Conservation (phyloP, 805 yeast genomes). For the Candida tammaniensis region DNA sequence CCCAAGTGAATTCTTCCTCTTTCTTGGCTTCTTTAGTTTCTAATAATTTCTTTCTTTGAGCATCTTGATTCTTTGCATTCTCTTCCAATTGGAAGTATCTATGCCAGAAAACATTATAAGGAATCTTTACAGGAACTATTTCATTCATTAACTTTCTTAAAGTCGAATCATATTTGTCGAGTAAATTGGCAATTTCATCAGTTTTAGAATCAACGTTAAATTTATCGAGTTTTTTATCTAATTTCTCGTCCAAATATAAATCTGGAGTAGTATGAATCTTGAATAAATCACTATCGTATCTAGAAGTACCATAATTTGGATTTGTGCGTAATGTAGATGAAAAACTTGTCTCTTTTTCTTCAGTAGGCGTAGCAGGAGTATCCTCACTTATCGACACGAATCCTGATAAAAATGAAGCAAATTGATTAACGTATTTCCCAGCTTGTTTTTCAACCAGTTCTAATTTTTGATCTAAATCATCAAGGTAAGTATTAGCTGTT, state of each 20-base stretch:
- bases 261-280: constrained; percentile 36
- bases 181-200: constrained; percentile 45
- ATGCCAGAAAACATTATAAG: constrained; percentile 70
- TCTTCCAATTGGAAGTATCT: constrained; percentile 57
- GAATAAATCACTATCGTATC: constrained; percentile 38
- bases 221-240: constrained; percentile 14
- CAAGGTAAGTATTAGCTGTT: constrained; percentile 56
- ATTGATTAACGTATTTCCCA: constrained; percentile 52
- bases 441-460: constrained; percentile 74
- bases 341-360: constrained; percentile 19
- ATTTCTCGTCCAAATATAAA: constrained; percentile 15
- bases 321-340: constrained; percentile 14
- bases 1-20: constrained; percentile 47
- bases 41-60: constrained; percentile 61
- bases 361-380: constrained; percentile 4
- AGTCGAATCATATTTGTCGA: constrained; percentile 45
- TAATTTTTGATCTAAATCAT: constrained; percentile 65
- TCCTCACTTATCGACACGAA: constrained; percentile 27
- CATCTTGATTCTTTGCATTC: constrained; percentile 59
- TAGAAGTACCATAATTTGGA: constrained; percentile 33
- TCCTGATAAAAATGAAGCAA: constrained; percentile 53
- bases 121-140: constrained; percentile 63
- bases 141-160: constrained; percentile 54
- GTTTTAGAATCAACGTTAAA: constrained; percentile 50
- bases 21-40: constrained; percentile 38